Percentiles rank a stretch among this genome's conserved stretches.
These are phyloP conservation scores for Colletotrichum higginsianum DNA, from an alignment of 2,329 filamentous ascomycete genomes.

Conservation along the genomic window DNA sequence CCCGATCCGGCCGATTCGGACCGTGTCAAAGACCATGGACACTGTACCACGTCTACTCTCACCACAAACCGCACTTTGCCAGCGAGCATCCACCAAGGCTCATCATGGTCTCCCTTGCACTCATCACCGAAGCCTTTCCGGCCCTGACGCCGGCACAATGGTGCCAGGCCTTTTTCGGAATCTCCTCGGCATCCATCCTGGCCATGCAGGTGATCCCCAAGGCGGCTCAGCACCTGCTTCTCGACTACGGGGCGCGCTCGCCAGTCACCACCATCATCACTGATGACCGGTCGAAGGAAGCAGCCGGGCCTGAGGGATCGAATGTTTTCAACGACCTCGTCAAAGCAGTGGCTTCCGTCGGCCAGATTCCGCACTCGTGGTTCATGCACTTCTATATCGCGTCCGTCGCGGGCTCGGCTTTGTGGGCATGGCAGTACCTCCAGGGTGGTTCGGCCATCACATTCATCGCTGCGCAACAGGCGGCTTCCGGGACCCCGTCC, in stretches of 20 bases:
- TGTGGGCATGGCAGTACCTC: constrained; percentile 80
- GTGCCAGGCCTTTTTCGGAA: constrained; percentile 65
- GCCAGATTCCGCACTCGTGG: constrained; percentile 87
- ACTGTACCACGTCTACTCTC: constrained; percentile 7
- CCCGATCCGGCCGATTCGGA: neutral
- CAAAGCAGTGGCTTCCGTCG: constrained; percentile 52
- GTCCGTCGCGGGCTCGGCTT: constrained; percentile 77
- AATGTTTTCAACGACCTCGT: constrained; percentile 22
- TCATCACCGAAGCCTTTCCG: constrained; percentile 8
- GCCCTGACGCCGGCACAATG: constrained; percentile 44
- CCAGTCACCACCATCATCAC: constrained; percentile 47
- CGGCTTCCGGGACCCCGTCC: constrained; percentile 49
- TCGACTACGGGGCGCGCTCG: constrained; percentile 66
- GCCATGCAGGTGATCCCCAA: constrained; percentile 60
- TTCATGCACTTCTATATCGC: constrained; percentile 90
- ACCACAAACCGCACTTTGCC: neutral
- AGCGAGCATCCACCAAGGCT: neutral
- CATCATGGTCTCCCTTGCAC: constrained; percentile 31
- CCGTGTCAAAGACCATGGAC: neutral
- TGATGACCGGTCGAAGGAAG: constrained; percentile 33
- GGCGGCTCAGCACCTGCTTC: constrained; percentile 60
- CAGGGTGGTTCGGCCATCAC: constrained; percentile 68
- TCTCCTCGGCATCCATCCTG: constrained; percentile 58
- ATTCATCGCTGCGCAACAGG: constrained; percentile 59
- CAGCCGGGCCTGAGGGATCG: constrained; percentile 15